phyloP scores from a whole-genome alignment of 2,329 filamentous ascomycete species.

The Microcyclosporella mali region DNA sequence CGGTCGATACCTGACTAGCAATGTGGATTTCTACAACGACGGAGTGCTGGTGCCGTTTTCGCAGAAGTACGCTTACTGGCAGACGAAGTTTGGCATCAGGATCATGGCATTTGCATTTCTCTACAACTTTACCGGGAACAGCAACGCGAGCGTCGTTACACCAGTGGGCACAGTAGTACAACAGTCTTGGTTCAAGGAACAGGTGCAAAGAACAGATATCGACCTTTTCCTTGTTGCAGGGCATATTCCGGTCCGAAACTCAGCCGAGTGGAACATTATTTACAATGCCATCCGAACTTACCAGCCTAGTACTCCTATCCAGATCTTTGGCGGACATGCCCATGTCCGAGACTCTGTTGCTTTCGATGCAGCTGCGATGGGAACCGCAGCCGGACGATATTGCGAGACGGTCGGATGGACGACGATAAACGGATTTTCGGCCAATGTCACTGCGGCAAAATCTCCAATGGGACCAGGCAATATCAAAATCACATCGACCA shows the following conservation, averaged over 20 bases:
- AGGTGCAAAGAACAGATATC: slow-evolving; percentile 51
- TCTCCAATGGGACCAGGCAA: slow-evolving; percentile 36
- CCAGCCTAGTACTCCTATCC: slow-evolving; percentile 54
- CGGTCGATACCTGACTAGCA: slow-evolving; percentile 49
- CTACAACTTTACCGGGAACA: slow-evolving; percentile 51
- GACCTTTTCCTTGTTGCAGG: slow-evolving; percentile 60
- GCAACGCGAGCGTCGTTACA: slow-evolving; percentile 56
- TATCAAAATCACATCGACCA: slow-evolving; percentile 33
- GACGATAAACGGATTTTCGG: slow-evolving; percentile 54
- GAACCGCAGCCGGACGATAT: slow-evolving; percentile 56
- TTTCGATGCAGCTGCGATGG: slow-evolving; percentile 56
- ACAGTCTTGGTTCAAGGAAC: slow-evolving; percentile 55
- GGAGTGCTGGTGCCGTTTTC: slow-evolving; percentile 29
- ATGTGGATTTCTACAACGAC: slow-evolving; percentile 41
- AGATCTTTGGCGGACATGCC: slow-evolving; percentile 50
- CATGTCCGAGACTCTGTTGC: slow-evolving; percentile 57
- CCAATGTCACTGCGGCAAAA: slow-evolving; percentile 36
- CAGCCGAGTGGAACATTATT: slow-evolving; percentile 44
- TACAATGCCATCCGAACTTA: slow-evolving; percentile 54
- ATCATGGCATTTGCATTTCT: slow-evolving; percentile 51
- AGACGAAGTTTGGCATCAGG: slow-evolving; percentile 42
- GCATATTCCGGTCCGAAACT: slow-evolving; percentile 52
- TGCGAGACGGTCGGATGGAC: slow-evolving; percentile 64
- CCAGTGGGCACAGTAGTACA: slow-evolving; percentile 48
- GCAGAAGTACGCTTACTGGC: slow-evolving; percentile 45